A percentile compares a stretch with the other conserved stretches of the same genome.
These are phyloP conservation scores for Schizochytrium sp. DNA, from an alignment of 108 stramenopile species.

Conservation along the genomic window DNA sequence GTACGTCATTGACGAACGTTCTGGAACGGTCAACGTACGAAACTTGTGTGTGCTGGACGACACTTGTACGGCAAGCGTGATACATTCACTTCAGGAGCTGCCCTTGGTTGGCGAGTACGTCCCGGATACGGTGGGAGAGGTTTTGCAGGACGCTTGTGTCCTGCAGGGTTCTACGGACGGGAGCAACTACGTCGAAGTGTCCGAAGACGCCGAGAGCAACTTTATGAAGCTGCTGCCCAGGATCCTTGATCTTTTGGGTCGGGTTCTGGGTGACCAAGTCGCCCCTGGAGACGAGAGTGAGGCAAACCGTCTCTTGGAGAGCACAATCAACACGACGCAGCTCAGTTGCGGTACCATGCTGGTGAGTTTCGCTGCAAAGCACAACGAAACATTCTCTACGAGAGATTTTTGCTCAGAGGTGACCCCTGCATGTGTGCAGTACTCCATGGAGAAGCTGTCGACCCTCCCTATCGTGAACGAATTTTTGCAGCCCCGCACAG, in stretches of 20 bases:
- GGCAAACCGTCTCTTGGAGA: background rate
- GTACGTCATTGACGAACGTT: background rate
- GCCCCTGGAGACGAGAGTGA: background rate
- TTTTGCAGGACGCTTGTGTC: background rate
- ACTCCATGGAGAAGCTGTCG: background rate
- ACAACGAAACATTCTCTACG: background rate
- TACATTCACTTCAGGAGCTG: background rate
- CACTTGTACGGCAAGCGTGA: background rate
- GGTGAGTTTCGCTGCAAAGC: background rate
- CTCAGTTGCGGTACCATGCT: background rate
- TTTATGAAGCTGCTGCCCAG: background rate
- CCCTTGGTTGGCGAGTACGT: background rate
- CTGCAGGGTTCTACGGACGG: background rate
- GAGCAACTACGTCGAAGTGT: background rate
- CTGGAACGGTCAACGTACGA: background rate
- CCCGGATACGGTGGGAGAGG: background rate
- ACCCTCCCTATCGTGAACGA: background rate
- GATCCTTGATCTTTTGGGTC: background rate
- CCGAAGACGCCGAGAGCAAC: background rate
- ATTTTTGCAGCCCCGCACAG: background rate
- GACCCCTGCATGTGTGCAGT: background rate
- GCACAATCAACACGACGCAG: background rate
- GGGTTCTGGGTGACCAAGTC: background rate
- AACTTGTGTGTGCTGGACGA: background rate
- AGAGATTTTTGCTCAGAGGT: background rate